Evolutionary conservation across 495 filamentous ascomycete species (phyloP).

Genomic region (Cercophora scortea): DNA sequence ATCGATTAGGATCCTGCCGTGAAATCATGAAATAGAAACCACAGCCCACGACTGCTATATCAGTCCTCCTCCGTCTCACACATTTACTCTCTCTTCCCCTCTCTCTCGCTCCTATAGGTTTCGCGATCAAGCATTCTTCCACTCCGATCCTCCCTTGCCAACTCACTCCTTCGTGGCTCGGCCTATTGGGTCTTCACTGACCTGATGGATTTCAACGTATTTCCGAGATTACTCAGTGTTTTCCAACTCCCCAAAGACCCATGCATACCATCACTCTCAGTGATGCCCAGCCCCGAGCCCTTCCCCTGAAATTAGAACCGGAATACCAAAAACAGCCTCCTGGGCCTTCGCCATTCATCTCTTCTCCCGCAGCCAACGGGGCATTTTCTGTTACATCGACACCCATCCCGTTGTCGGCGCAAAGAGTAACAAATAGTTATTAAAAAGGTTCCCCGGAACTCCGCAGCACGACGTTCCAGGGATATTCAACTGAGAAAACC

Average conservation of each 20-base stretch:
- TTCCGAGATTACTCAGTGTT: neutral
- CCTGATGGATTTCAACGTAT: neutral
- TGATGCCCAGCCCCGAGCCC: neutral
- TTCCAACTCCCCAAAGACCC: slow-evolving; percentile 1
- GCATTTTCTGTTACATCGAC: slow-evolving; percentile 18
- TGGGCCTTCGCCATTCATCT: slow-evolving; percentile 37
- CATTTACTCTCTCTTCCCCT: neutral
- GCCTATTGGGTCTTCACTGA: neutral
- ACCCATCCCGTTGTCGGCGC: neutral
- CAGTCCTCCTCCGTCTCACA: neutral
- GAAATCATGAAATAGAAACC: slow-evolving; percentile 32
- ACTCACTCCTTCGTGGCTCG: neutral
- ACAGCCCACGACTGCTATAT: slow-evolving; percentile 21
- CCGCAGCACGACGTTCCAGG: slow-evolving; percentile 11
- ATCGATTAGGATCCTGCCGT: slow-evolving; percentile 34
- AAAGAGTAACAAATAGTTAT: slow-evolving; percentile 21
- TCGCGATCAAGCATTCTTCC: neutral
- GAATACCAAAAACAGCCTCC: slow-evolving; percentile 33
- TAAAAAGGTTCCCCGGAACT: slow-evolving; percentile 16
- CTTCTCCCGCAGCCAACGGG: slow-evolving; percentile 28
- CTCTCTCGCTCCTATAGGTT: neutral
- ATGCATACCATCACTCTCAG: neutral
- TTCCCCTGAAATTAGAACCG: slow-evolving; percentile 28
- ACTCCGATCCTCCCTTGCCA: neutral
- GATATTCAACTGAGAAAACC: slow-evolving; percentile 12